phyloP scores from a whole-genome alignment of 495 filamentous ascomycete species.

The Annulohypoxylon stygium region DNA sequence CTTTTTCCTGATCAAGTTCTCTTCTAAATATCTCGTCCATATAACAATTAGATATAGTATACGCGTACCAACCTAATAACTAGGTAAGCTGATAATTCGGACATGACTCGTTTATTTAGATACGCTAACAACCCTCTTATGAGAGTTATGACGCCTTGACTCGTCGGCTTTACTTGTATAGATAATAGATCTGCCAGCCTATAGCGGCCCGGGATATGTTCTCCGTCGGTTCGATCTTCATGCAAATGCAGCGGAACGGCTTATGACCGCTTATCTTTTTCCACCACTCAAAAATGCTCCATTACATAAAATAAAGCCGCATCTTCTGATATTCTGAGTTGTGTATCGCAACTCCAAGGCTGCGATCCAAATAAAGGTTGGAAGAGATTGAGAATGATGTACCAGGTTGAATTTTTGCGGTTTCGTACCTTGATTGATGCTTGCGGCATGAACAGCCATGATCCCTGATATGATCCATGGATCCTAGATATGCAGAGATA shows the following conservation, averaged over 20 bases:
- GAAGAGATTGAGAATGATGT: background rate
- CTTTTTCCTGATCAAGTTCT: background rate
- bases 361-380: conserved; percentile 8
- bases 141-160: conserved; percentile 5
- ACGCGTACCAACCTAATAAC: background rate
- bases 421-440: conserved; percentile 29
- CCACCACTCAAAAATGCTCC: conserved; percentile 35
- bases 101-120: background rate
- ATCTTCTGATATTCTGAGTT: background rate
- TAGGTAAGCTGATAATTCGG: background rate
- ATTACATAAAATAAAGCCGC: conserved; percentile 18
- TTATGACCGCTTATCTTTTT: conserved; percentile 22
- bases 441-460: conserved; percentile 29
- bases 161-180: background rate
- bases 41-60: background rate
- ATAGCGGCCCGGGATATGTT: conserved; percentile 28
- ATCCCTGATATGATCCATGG: conserved; percentile 24
- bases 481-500: conserved; percentile 19
- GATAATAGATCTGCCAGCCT: conserved; percentile 23
- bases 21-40: background rate
- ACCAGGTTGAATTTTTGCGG: conserved; percentile 20
- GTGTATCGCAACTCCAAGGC: conserved; percentile 17
- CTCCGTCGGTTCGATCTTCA: conserved; percentile 37
- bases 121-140: conserved; percentile 1
- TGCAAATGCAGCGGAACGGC: conserved; percentile 22